Base-by-base conservation (phyloP, 2,329 filamentous ascomycete genomes). In the Biscogniauxia sp. region DNA sequence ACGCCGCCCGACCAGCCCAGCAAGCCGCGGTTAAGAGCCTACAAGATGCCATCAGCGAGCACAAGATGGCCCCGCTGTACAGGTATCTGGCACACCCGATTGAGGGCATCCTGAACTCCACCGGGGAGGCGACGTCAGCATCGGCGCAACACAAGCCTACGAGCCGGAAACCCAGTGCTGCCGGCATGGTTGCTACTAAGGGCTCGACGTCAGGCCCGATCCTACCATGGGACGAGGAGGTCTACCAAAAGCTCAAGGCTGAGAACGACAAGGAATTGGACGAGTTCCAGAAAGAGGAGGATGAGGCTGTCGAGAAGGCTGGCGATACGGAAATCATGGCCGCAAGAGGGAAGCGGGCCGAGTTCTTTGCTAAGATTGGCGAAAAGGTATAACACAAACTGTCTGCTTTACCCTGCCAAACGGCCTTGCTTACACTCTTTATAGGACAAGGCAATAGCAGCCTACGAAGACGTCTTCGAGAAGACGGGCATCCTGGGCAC, bases 401-500 rank as follows among this genome's bases (percentile, higher is more conserved):
- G 20, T 28, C 23, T 20, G 15, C 8, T 57, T 52, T 57, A 59
- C 8, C 58, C 41, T 53, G 41, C 45, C 1, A 1, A 32, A 28
- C 23, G 20, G 37, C 3, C 37, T 3, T 63, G 41, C 70, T 73
- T 53, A 71, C 59, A 45, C 17, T 20, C 9, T 56, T 50, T 20
- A 59, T 72, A 97, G 93, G 95, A 99, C 77, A 95, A 95, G 84
- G 92, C 95, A 20, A 91, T 98, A 72, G 87, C 92, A 61, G 90
- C 91, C 57, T 97, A 94, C 80, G 95, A 99, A 82, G 89, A 89
- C 71, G 86, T 98, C 58, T 92, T 97, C 69, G 93, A 98, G 75
- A 97, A 97, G 84, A 98, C 93, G n/a, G 91, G 93, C 65, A 92
- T 97, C 69, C 85, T 99, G 63, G 95, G 94, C 70, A 94, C 91